Evolutionary conservation across 169 alveolate species (phyloP).

Genomic region (Plasmodium gonderi): DNA sequence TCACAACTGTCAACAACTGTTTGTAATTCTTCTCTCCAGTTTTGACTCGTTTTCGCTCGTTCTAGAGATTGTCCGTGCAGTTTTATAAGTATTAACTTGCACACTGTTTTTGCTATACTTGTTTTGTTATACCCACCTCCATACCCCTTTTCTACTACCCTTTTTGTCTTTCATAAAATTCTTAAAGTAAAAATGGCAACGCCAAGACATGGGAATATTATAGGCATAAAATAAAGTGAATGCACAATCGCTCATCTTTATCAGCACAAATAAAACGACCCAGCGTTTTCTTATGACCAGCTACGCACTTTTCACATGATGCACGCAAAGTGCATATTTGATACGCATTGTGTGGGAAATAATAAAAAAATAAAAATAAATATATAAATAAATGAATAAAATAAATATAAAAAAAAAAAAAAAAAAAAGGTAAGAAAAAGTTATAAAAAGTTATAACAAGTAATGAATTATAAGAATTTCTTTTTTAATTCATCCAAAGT

Average conservation of each 20-base stretch:
- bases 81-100: not conserved
- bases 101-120: no score
- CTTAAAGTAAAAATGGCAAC: not conserved
- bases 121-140: not conserved
- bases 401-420: conserved; percentile 1
- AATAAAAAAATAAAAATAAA: no score
- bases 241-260: not conserved
- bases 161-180: not conserved
- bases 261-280: not conserved
- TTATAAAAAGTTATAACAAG: no score
- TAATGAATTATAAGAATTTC: no score
- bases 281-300: no score
- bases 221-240: not conserved
- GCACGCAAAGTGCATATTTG: conserved; percentile 4
- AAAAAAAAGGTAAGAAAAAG: not conserved
- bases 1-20: no score
- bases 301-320: not conserved
- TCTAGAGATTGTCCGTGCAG: not conserved
- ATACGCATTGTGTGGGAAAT: not conserved
- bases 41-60: not conserved
- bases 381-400: no score
- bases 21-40: no score
- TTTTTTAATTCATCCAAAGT: not conserved
- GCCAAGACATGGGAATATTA: not conserved
- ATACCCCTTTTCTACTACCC: not conserved